Evolutionary conservation across 768 basidiomycete genomes (phyloP), one percentile per base, ranked within the genome.

Genomic region (Russula abietina): DNA sequence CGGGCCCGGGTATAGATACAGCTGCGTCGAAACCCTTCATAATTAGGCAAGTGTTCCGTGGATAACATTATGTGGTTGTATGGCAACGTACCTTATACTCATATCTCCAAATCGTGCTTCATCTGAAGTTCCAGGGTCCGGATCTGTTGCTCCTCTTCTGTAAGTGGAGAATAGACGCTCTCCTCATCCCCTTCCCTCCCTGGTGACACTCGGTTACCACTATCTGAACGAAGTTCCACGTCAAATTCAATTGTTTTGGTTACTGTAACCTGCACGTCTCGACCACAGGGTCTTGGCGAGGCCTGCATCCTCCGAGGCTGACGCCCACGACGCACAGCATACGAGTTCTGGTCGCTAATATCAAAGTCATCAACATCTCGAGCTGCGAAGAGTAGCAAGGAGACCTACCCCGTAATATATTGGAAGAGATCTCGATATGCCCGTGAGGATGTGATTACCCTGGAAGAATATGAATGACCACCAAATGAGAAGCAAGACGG

Each of bases 401-500:
- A 17, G 16, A 26, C 10, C 46, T 64, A 66, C 65, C 41, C 50
- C 11, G 61, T 66, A 12, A 66, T 66, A 19, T 66, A 66, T 33
- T 66, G 57, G 30, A 66, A 66, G 16, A 66, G 54, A 48, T 66
- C 61, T 17, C 65, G 65, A 59, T 65, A 66, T 38, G 58, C 65
- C 22, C 63, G 63, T 19, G 65, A 60, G 1, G 65, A 65, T 14
- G 62, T 49, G 41, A 65, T 66, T 10, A 65, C 63, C 49, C 65
- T 66, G 43, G 7, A 32, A 4, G 8, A 24, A 16, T 0, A 14
- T 30, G 28, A 36, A 14, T 41, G 39, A 39, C 11, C 3, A 19
- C 46, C 14, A 6, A 36, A 32, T 26, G 26, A 33, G 22, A 19
- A 4, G 3, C 3, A 30, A 65, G 5, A 22, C 3, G 55, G 38